Evolutionary conservation across 1,284 basidiomycete species (phyloP).

Genomic region (Somion occarium): DNA sequence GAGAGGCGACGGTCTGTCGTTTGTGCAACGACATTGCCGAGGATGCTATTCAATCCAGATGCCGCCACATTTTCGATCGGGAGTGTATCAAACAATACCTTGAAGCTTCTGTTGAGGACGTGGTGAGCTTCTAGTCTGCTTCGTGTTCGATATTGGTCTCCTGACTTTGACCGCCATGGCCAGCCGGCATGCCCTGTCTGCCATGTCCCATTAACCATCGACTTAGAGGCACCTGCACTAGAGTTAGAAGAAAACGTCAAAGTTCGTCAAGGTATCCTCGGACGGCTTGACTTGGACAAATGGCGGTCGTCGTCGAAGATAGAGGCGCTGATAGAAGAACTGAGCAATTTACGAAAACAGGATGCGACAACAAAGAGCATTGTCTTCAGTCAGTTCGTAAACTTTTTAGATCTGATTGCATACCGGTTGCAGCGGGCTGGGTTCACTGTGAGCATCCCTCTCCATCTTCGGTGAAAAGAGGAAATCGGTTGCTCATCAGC

Average conservation of each 20-base stretch:
- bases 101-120: conserved; percentile 66
- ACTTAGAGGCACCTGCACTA: conserved; percentile 89
- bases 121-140: conserved; percentile 38
- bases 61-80: conserved; percentile 88
- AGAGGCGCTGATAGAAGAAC: conserved; percentile 93
- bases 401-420: conserved; percentile 88
- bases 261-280: conserved; percentile 88
- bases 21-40: conserved; percentile 98
- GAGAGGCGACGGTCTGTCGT: conserved; percentile 81
- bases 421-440: conserved; percentile 91
- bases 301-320: conserved; percentile 98
- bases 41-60: conserved; percentile 93
- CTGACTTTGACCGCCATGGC: not conserved
- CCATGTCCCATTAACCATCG: conserved; percentile 90
- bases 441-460: conserved; percentile 57
- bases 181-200: conserved; percentile 96
- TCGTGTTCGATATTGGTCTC: conserved; percentile 5
- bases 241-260: conserved; percentile 72
- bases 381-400: conserved; percentile 94
- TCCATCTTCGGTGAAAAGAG: not conserved
- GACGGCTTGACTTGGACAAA: conserved; percentile 81
- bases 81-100: conserved; percentile 96
- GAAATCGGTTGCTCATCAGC: not conserved
- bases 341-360: conserved; percentile 77
- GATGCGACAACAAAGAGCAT: conserved; percentile 95